phyloP scores from a whole-genome alignment of 1,139 yeast genomes.

The Pichia kudriavzevii region DNA sequence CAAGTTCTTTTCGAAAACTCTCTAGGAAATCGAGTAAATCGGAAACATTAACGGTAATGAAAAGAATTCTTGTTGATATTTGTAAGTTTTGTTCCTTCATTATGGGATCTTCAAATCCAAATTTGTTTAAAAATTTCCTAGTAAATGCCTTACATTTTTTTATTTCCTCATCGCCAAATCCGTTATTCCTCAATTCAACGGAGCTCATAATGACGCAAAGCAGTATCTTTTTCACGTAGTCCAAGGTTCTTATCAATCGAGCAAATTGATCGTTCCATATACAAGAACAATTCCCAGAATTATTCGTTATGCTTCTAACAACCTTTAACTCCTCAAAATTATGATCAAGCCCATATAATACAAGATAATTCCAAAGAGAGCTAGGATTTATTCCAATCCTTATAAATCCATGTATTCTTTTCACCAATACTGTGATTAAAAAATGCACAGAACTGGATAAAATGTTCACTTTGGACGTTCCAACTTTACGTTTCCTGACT shows the following conservation, averaged over 20 bases:
- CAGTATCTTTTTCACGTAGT: slow-evolving; percentile 6
- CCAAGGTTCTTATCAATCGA: slow-evolving; percentile 7
- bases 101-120: slow-evolving; percentile 6
- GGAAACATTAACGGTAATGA: slow-evolving; percentile 14
- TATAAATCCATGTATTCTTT: slow-evolving; percentile 6
- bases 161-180: not conserved
- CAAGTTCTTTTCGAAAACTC: slow-evolving; percentile 8
- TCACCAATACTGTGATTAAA: slow-evolving; percentile 7
- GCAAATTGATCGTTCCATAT: slow-evolving; percentile 9
- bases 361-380: slow-evolving; percentile 9
- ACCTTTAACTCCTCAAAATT: slow-evolving; percentile 10
- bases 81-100: slow-evolving; percentile 4
- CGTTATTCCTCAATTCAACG: no score
- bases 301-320: slow-evolving; percentile 7
- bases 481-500: not conserved
- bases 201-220: slow-evolving; percentile 11
- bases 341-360: slow-evolving; percentile 10
- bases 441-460: slow-evolving; percentile 9
- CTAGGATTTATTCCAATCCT: slow-evolving; percentile 3
- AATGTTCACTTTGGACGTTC: slow-evolving; percentile 3
- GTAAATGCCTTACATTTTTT: slow-evolving; percentile 3
- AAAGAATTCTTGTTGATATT: slow-evolving; percentile 15
- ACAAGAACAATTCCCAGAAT: slow-evolving; percentile 9
- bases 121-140: slow-evolving; percentile 9
- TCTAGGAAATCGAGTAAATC: slow-evolving; percentile 8